These are phyloP conservation scores for Pleurotus ostreatus DNA, from an alignment of 768 basidiomycete species.

Conservation along the genomic window DNA sequence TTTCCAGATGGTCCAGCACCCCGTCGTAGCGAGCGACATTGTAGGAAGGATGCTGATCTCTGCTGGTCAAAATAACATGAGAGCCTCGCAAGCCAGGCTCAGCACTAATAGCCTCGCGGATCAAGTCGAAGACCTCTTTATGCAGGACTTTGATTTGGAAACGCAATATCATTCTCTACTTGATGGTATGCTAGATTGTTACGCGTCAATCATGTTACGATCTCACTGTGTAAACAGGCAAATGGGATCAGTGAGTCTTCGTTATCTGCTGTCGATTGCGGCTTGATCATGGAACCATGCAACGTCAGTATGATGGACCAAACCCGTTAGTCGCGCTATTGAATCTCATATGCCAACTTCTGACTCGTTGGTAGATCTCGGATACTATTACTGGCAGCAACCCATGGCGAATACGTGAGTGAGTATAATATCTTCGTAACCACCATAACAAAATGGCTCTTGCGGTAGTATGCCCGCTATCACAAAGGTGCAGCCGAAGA, in stretches of 20 bases:
- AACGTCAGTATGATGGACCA: constrained; percentile 64
- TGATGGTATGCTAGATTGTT: constrained; percentile 33
- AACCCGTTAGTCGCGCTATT: constrained; percentile 36
- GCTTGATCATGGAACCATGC: not conserved
- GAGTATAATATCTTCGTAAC: not conserved
- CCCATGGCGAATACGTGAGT: constrained; percentile 59
- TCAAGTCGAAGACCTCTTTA: constrained; percentile 52
- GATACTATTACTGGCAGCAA: constrained; percentile 71
- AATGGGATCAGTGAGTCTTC: constrained; percentile 58
- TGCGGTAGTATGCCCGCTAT: constrained; percentile 45
- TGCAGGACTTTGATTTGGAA: constrained; percentile 59
- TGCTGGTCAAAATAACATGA: constrained; percentile 57
- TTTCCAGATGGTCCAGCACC: constrained; percentile 70
- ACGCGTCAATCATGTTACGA: not conserved
- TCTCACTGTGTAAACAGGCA: constrained; percentile 28
- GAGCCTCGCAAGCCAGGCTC: constrained; percentile 59
- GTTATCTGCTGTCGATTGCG: not conserved
- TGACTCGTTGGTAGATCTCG: constrained; percentile 33
- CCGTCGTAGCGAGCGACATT: constrained; percentile 55
- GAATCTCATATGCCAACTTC: not conserved
- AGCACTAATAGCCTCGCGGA: constrained; percentile 58
- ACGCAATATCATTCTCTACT: constrained; percentile 55
- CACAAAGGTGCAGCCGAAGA: constrained; percentile 47
- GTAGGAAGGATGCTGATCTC: constrained; percentile 54
- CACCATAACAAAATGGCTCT: not conserved